Conservation (phyloP, 768 basidiomycete species). For the Crassisporium funariophilum region DNA sequence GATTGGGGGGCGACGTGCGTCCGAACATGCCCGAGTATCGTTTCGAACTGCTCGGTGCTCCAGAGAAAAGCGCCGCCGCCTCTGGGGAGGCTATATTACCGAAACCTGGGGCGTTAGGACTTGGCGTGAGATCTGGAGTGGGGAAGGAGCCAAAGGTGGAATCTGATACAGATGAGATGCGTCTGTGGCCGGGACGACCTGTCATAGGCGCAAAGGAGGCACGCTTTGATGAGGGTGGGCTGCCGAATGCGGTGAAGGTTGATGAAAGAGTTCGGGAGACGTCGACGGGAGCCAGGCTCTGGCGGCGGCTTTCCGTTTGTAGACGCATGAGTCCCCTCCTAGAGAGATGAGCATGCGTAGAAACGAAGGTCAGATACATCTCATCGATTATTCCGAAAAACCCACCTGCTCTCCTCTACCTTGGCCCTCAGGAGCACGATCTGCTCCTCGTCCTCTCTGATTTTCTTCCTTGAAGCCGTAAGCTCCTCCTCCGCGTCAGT, state of each 20-base stretch:
- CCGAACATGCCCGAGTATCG: constrained; percentile 59
- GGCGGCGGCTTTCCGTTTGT: constrained; percentile 73
- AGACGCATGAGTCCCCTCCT: constrained; percentile 88
- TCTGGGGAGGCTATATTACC: constrained; percentile 37
- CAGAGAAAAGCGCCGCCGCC: constrained; percentile 29
- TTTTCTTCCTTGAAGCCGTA: constrained; percentile 48
- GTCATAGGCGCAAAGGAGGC: constrained; percentile 76
- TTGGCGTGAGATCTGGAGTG: constrained; percentile 34
- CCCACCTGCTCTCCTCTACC: constrained; percentile 85
- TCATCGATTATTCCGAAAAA: constrained; percentile 6
- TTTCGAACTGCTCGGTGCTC: constrained; percentile 28
- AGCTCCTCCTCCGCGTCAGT: constrained; percentile 59
- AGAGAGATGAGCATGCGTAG: constrained; percentile 7
- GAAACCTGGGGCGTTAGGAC: constrained; percentile 35
- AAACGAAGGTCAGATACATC: constrained; percentile 4
- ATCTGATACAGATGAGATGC: constrained; percentile 77
- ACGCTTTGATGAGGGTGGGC: constrained; percentile 63
- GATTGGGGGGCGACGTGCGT: constrained; percentile 48
- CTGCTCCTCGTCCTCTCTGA: constrained; percentile 75
- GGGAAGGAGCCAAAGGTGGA: constrained; percentile 39
- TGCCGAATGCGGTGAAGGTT: constrained; percentile 34
- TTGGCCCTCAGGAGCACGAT: constrained; percentile 77
- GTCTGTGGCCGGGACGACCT: constrained; percentile 57
- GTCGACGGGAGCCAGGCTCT: constrained; percentile 60
- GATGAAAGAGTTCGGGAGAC: constrained; percentile 47